phyloP scores from a whole-genome alignment of 345 rosid species.

The Euphorbia pulcherrima region DNA sequence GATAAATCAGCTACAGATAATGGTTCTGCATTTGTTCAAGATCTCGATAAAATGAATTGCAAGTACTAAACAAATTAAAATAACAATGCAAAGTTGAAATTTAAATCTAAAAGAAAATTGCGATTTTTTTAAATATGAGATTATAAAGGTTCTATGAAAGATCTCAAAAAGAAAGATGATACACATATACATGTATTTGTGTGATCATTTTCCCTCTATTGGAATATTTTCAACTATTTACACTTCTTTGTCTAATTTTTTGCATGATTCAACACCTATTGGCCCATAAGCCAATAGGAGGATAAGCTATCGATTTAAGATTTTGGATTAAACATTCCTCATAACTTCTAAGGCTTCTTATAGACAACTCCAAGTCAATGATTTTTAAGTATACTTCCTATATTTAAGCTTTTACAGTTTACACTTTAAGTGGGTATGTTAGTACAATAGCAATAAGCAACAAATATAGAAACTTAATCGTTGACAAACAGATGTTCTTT shows the following conservation, averaged over 20 bases:
- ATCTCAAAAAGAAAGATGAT: background rate
- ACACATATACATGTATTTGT: background rate
- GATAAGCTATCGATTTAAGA: background rate
- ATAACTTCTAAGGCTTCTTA: background rate
- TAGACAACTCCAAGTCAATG: background rate
- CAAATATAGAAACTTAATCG: background rate
- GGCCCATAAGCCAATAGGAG: background rate
- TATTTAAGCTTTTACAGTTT: too few relatives aligned
- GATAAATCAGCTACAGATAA: slow-evolving; percentile 46
- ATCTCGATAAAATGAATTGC: background rate
- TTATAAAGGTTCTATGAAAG: background rate
- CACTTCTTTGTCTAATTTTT: background rate
- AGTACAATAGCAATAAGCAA: background rate
- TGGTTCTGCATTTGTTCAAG: slow-evolving; percentile 37
- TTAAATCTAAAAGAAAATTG: background rate
- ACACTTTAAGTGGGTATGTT: background rate
- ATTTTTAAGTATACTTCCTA: background rate
- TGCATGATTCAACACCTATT: background rate
- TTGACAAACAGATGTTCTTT: background rate
- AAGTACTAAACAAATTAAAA: too few relatives aligned
- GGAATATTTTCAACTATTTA: background rate
- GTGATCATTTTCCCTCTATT: background rate
- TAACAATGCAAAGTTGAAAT: background rate
- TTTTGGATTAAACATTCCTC: too few relatives aligned
- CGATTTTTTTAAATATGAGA: background rate